A percentile compares a stretch with the other conserved stretches of the same genome.
Evolutionary conservation across 169 alveolate species (phyloP).

Genomic region (Plasmodium ovale): DNA sequence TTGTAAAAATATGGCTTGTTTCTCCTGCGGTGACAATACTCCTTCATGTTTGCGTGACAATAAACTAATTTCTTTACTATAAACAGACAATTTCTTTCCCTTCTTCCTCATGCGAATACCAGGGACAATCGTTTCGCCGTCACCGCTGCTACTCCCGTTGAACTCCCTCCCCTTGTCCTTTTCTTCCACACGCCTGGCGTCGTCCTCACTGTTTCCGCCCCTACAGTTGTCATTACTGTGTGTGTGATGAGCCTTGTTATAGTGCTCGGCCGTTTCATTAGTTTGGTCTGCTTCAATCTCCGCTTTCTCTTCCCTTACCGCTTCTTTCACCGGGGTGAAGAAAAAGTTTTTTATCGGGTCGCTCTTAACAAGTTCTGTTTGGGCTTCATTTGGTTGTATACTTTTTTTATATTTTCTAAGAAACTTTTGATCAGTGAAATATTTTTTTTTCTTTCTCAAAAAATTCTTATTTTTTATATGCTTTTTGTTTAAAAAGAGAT

Average conservation of each 20-base stretch:
- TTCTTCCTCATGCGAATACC: background rate
- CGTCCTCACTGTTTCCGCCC: background rate
- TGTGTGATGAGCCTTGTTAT: too few relatives aligned
- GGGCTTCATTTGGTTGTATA: constrained; percentile 1
- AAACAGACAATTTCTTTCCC: background rate
- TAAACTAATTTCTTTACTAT: constrained; percentile 16
- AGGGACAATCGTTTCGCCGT: background rate
- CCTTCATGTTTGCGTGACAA: background rate
- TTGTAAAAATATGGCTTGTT: constrained; percentile 6
- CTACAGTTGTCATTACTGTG: background rate
- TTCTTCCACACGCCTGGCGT: background rate
- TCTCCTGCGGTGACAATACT: constrained; percentile 5
- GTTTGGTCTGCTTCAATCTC: too few relatives aligned
- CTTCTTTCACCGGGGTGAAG: constrained; percentile 28
- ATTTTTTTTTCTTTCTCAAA: constrained; percentile 42
- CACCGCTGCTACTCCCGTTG: background rate
- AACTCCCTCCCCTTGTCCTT: background rate
- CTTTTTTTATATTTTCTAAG: constrained; percentile 54
- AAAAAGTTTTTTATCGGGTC: constrained; percentile 69
- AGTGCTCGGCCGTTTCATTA: too few relatives aligned
- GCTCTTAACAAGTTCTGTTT: constrained; percentile 3
- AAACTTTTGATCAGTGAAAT: constrained; percentile 63
- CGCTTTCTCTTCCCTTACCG: background rate
- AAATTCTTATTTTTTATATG: constrained; percentile 42
- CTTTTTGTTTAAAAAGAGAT: constrained; percentile 19